These are phyloP conservation scores for Oryza glaberrima DNA, from an alignment of 176 grass and related monocot species.

Conservation along the genomic window DNA sequence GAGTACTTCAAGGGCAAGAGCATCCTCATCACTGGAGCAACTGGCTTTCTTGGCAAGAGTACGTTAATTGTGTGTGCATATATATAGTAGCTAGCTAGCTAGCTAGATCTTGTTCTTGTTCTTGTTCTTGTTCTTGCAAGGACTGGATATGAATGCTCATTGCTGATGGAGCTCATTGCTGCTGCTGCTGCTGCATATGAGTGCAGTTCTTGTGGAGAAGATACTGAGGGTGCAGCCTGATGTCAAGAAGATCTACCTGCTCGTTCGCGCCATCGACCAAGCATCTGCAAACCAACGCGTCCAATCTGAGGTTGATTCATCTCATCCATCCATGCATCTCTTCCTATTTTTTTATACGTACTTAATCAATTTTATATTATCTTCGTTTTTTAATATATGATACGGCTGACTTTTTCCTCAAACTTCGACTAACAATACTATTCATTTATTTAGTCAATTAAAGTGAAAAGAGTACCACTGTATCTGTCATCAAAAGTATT, in stretches of 20 bases:
- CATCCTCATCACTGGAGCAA: constrained; percentile 78
- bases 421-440: no score
- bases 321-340: not conserved
- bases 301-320: constrained; percentile 47
- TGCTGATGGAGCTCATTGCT: not conserved
- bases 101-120: not conserved
- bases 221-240: constrained; percentile 75
- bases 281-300: constrained; percentile 61
- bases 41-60: constrained; percentile 93
- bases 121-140: not conserved
- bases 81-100: not conserved
- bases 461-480: no score
- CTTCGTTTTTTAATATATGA: no score
- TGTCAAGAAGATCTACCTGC: constrained; percentile 70
- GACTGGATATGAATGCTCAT: not conserved
- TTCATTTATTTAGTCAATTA: no score
- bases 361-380: no score
- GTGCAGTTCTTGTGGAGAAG: constrained; percentile 90
- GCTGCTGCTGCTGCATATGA: not conserved
- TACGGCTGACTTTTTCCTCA: no score
- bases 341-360: no score
- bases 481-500: no score
- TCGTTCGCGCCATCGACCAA: constrained; percentile 56
- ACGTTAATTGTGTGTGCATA: not conserved
- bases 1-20: constrained; percentile 82